phyloP scores from a whole-genome alignment of 2,329 filamentous ascomycete species.

The Madurella fahalii region DNA sequence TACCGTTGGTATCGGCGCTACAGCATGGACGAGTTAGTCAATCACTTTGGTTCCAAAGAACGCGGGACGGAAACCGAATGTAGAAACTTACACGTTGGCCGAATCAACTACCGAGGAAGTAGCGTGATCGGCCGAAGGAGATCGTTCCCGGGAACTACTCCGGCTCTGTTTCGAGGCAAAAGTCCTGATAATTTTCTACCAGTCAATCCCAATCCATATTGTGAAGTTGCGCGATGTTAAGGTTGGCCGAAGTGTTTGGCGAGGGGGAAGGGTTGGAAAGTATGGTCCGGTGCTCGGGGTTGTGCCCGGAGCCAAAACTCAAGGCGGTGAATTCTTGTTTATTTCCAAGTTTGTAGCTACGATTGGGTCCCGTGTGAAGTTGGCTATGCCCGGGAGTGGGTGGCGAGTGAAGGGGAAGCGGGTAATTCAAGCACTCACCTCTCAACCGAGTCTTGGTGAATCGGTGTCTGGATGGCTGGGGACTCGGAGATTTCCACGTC shows the following conservation, averaged over 20 bases:
- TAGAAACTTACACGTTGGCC: conserved; percentile 1
- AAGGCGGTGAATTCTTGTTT: too few relatives aligned
- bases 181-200: neutral
- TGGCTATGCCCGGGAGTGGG: too few relatives aligned
- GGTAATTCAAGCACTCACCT: conserved; percentile 6
- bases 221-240: neutral
- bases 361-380: too few relatives aligned
- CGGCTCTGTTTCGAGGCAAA: neutral
- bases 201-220: neutral
- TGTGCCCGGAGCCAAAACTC: too few relatives aligned
- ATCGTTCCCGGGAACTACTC: neutral
- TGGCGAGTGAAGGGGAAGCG: neutral
- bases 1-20: neutral
- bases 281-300: too few relatives aligned
- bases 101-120: neutral
- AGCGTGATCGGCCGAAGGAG: neutral
- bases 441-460: conserved; percentile 5
- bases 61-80: neutral
- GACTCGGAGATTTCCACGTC: conserved; percentile 8
- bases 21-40: neutral
- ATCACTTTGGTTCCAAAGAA: neutral
- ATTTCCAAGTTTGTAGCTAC: too few relatives aligned
- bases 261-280: too few relatives aligned
- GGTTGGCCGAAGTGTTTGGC: too few relatives aligned
- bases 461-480: conserved; percentile 5